Evolutionary conservation across 768 basidiomycete species (phyloP), one percentile per base, ranked within the genome.

Genomic region (Lentinus brumalis): DNA sequence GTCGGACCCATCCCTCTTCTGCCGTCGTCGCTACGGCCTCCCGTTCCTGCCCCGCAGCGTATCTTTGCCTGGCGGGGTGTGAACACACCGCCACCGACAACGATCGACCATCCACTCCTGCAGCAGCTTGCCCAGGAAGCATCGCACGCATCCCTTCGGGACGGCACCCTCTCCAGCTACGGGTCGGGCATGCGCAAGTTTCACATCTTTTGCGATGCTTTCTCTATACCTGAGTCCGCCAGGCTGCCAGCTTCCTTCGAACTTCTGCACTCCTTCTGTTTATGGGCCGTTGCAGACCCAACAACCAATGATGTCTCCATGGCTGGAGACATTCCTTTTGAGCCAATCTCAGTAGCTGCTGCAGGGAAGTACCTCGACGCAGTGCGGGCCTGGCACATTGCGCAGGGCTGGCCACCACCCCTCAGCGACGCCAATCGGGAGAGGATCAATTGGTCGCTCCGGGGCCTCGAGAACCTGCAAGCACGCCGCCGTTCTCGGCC

Each of bases 371-470:
- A 79, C 58, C 69, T 79, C 10, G 60, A 74, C 3, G 77, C 69
- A 0, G 63, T 79, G 0, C 54, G 73, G 2, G 78, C 76, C 0
- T 79, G 77, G 76, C 77, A 78, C 52, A 52, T 77, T 3, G 72
- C 67, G 0, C 78, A 79, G 55, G 77, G 74, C 0, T 79, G 76
- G 77, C 72, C 71, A 2, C 64, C 65, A 1, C 76, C 77, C 0
- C 66, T 78, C 0, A 62, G 70, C 0, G 59, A 60, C 1, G 61
- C 49, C 2, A 30, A 71, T n/a, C 53, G 49, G 0, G 39, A 58
- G 0, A 47, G 57, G 10, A 73, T 77, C 35, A 50, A 66, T 16
- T 76, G 67, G 65, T 74, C 72, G 0, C 54, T 76, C 0, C 61
- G 71, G 4, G 75, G 77, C 16, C 58, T 77, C 3, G 66, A 55